Conservation (phyloP, 2,329 filamentous ascomycete genomes). For the Claviceps humidiphila region DNA sequence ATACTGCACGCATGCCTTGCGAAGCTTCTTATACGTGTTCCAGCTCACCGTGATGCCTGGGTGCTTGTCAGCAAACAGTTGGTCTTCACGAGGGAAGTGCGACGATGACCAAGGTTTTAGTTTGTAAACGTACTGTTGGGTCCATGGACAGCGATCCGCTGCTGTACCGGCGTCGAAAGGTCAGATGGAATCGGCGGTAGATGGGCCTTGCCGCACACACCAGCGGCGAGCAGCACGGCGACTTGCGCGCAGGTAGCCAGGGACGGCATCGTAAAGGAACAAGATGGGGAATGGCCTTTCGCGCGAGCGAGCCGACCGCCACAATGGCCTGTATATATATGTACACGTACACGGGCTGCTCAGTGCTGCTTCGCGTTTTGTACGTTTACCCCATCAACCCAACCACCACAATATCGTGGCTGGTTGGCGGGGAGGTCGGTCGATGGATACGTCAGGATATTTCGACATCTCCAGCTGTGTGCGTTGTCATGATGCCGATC, state of each 20-base stretch:
- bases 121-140: constrained; percentile 26
- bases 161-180: constrained; percentile 38
- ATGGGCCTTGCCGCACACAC: constrained; percentile 10
- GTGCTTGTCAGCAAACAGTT: neutral
- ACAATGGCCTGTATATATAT: too few species aligned
- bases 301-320: too few species aligned
- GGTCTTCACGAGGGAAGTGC: neutral
- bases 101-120: too few species aligned
- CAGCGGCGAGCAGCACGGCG: constrained; percentile 2
- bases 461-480: too few species aligned
- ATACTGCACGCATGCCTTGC: constrained; percentile 36
- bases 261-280: neutral
- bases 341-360: too few species aligned
- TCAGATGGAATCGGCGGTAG: constrained; percentile 35
- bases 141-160: constrained; percentile 37
- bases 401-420: too few species aligned
- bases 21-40: constrained; percentile 39
- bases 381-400: too few species aligned
- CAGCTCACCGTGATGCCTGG: constrained; percentile 39
- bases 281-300: too few species aligned
- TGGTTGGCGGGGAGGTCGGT: too few species aligned
- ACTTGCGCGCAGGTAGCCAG: neutral
- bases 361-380: too few species aligned
- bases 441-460: too few species aligned
- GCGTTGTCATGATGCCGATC: too few species aligned